Evolutionary conservation across 1,284 basidiomycete genomes (phyloP).

Genomic region (Apiotrichum laibachii): DNA sequence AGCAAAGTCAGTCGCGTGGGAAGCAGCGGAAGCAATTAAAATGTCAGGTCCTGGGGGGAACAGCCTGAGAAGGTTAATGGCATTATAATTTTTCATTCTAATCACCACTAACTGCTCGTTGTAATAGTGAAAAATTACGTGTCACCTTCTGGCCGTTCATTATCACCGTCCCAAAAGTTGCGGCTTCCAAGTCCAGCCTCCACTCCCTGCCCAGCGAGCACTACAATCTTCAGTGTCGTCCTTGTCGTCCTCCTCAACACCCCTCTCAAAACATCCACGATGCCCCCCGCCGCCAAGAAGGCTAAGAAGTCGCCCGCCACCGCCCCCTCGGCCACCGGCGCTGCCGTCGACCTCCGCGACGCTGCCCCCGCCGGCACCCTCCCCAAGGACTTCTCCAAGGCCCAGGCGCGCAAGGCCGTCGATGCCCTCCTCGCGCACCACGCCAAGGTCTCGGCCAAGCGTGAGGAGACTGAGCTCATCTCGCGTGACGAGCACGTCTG

Average conservation of each 20-base stretch:
- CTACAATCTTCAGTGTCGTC: neutral
- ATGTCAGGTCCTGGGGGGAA: too few species aligned
- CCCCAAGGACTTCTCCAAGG: conserved; percentile 56
- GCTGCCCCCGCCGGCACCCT: conserved; percentile 25
- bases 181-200: neutral
- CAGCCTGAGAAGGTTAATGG: too few species aligned
- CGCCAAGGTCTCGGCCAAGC: conserved; percentile 61
- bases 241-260: neutral
- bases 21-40: neutral
- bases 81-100: too few species aligned
- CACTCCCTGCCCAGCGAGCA: neutral
- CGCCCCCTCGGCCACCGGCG: conserved; percentile 5
- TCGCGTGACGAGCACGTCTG: conserved; percentile 78
- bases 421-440: conserved; percentile 70
- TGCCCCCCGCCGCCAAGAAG: conserved; percentile 23
- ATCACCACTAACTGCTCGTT: too few species aligned
- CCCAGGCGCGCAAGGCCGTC: conserved; percentile 75
- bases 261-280: conserved; percentile 1
- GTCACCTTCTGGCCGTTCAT: too few species aligned
- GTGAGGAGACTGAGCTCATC: conserved; percentile 73
- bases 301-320: conserved; percentile 14
- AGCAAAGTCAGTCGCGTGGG: neutral
- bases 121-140: too few species aligned
- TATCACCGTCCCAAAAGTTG: neutral
- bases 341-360: conserved; percentile 10